A percentile compares a stretch with the other conserved stretches of the same genome.
Conservation (phyloP, 202 grass and related monocot genomes). For the Sporobolus alterniflorus region DNA sequence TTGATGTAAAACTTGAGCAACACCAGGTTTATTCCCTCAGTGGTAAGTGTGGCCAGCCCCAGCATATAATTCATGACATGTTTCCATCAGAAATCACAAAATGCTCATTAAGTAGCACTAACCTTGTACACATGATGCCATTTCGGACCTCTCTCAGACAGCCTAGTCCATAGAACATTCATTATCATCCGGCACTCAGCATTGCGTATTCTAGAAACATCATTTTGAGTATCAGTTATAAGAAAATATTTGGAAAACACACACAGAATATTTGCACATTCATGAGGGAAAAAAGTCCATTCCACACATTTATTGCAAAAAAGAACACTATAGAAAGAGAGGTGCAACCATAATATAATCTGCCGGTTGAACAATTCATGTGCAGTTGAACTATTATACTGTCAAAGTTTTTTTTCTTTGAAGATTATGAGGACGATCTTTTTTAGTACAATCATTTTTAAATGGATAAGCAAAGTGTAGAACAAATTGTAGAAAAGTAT, state of each 20-base stretch:
- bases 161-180: slow-evolving; percentile 91
- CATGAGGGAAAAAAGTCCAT: no score
- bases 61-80: slow-evolving; percentile 15
- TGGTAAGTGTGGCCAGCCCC: slow-evolving; percentile 1
- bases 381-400: no score
- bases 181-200: slow-evolving; percentile 96
- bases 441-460: no score
- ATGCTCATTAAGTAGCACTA: slow-evolving; percentile 26
- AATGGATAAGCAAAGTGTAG: no score
- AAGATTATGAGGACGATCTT: no score
- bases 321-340: no score
- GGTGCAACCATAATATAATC: no score
- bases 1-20: slow-evolving; percentile 28
- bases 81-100: slow-evolving; percentile 20
- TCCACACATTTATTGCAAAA: no score
- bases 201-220: slow-evolving; percentile 50
- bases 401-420: no score
- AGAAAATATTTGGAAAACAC: background rate
- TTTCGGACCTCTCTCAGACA: slow-evolving; percentile 72
- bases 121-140: slow-evolving; percentile 97
- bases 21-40: slow-evolving; percentile 11
- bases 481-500: no score
- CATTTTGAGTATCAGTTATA: background rate
- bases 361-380: no score
- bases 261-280: no score